Evolutionary conservation across 352 stramenopile species (phyloP).

Genomic region (Phytopythium montanum): DNA sequence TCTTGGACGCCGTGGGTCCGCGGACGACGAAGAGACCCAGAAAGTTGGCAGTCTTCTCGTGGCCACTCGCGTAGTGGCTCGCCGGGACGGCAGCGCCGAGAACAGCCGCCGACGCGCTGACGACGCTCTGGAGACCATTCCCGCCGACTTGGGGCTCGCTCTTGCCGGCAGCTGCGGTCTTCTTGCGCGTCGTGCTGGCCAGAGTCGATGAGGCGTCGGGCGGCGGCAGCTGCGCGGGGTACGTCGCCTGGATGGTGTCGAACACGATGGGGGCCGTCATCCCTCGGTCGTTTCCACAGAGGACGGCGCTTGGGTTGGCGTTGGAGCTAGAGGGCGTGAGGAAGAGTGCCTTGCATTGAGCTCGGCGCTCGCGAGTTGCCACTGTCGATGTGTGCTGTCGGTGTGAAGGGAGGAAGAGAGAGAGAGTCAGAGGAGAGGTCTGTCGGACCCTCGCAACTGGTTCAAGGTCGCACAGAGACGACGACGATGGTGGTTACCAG

Average conservation of each 20-base stretch:
- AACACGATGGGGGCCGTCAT: conserved; percentile 14
- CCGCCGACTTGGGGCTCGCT: conserved; percentile 9
- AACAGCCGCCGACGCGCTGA: conserved; percentile 23
- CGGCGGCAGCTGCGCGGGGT: conserved; percentile 9
- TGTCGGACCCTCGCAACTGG: neutral
- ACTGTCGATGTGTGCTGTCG: neutral
- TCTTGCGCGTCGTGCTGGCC: neutral
- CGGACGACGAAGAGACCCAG: conserved; percentile 52
- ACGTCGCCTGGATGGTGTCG: conserved; percentile 16
- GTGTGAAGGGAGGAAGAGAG: neutral
- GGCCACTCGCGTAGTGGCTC: conserved; percentile 25
- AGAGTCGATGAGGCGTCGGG: neutral
- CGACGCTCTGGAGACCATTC: conserved; percentile 10
- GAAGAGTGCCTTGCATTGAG: neutral
- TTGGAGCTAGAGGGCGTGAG: neutral
- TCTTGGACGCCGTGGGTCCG: conserved; percentile 38
- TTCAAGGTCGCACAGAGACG: conserved; percentile 3
- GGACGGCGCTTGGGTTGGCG: neutral
- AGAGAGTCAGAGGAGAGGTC: neutral
- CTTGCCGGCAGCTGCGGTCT: conserved; percentile 20
- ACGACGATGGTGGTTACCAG: neutral
- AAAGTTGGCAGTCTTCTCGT: conserved; percentile 46
- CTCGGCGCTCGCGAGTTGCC: neutral
- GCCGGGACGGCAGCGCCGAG: conserved; percentile 19
- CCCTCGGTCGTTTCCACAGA: neutral